These are phyloP conservation scores for Leptoxyphium fumago DNA, from an alignment of 2,329 filamentous ascomycete species.

Conservation along the genomic window DNA sequence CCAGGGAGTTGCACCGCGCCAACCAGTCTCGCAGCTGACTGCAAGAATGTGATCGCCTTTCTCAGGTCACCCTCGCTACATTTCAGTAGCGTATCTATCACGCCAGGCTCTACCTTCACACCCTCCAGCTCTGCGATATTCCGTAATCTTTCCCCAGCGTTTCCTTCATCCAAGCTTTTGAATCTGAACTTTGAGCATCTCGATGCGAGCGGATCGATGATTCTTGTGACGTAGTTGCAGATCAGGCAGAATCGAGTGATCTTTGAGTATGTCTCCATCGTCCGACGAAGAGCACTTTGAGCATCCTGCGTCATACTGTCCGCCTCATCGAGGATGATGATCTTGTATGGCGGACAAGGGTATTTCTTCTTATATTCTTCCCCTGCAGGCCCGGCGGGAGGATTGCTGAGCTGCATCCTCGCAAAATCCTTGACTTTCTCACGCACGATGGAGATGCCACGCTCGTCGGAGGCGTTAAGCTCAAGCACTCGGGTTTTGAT, in stretches of 20 bases:
- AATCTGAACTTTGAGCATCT: constrained; percentile 96
- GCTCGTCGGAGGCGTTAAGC: constrained; percentile 97
- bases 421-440: constrained; percentile 99
- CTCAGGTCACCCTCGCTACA: constrained; percentile 89
- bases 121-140: constrained; percentile 72
- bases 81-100: constrained; percentile 66
- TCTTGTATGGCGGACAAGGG: constrained; percentile 95
- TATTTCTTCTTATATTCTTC: constrained; percentile 48
- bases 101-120: constrained; percentile 61
- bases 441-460: constrained; percentile 89
- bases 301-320: constrained; percentile 99
- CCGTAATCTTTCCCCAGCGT: constrained; percentile 63
- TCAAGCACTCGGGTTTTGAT: constrained; percentile 92
- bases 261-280: constrained; percentile 95
- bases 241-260: constrained; percentile 96
- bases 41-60: constrained; percentile 90
- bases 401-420: constrained; percentile 79
- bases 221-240: constrained; percentile 96
- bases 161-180: constrained; percentile 82
- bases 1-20: constrained; percentile 38
- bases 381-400: constrained; percentile 49
- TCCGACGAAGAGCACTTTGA: constrained; percentile 78
- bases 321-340: constrained; percentile 94
- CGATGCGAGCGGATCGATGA: constrained; percentile 89
- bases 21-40: constrained; percentile 81